A percentile compares a stretch with the other conserved stretches of the same genome.
phyloP scores from a whole-genome alignment of 1,139 yeast genomes.

The Blastobotrys arbuscula region DNA sequence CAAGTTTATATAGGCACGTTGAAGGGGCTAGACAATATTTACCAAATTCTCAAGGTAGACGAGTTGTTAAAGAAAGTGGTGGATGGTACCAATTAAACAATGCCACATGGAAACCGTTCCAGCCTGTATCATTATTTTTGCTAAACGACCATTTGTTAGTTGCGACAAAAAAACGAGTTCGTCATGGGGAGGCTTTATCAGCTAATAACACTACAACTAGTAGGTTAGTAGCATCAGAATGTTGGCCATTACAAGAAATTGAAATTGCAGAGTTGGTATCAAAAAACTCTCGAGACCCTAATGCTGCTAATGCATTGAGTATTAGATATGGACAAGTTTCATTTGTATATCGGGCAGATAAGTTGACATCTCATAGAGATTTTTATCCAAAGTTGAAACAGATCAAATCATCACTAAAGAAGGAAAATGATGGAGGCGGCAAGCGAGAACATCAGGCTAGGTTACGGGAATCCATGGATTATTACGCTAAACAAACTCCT shows the following conservation, averaged over 20 bases:
- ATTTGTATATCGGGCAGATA: slow-evolving; percentile 61
- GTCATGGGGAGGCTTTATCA: slow-evolving; percentile 24
- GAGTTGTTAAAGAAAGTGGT: slow-evolving; percentile 71
- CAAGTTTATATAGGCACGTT: slow-evolving; percentile 68
- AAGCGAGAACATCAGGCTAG: slow-evolving; percentile 35
- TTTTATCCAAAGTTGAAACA: slow-evolving; percentile 55
- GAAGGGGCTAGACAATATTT: slow-evolving; percentile 85
- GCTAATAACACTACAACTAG: neutral
- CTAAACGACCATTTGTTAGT: slow-evolving; percentile 72
- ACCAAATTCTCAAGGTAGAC: slow-evolving; percentile 75
- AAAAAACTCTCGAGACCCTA: slow-evolving; percentile 10
- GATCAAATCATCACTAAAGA: slow-evolving; percentile 58
- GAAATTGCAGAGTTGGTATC: slow-evolving; percentile 41
- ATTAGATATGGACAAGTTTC: slow-evolving; percentile 45
- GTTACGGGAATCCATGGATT: slow-evolving; percentile 41
- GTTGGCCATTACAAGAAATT: slow-evolving; percentile 70
- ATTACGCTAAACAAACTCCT: slow-evolving; percentile 35
- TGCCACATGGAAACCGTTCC: slow-evolving; percentile 78
- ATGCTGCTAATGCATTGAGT: slow-evolving; percentile 15
- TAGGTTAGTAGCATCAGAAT: slow-evolving; percentile 63
- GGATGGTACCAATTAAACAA: slow-evolving; percentile 86
- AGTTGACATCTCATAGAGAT: slow-evolving; percentile 52
- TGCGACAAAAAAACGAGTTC: slow-evolving; percentile 56
- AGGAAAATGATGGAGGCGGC: slow-evolving; percentile 23
- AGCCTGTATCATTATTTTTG: slow-evolving; percentile 69